A percentile compares a stretch with the other conserved stretches of the same genome.
These are phyloP conservation scores for Bacidia rubella DNA, from an alignment of 495 filamentous ascomycete species.

Conservation along the genomic window DNA sequence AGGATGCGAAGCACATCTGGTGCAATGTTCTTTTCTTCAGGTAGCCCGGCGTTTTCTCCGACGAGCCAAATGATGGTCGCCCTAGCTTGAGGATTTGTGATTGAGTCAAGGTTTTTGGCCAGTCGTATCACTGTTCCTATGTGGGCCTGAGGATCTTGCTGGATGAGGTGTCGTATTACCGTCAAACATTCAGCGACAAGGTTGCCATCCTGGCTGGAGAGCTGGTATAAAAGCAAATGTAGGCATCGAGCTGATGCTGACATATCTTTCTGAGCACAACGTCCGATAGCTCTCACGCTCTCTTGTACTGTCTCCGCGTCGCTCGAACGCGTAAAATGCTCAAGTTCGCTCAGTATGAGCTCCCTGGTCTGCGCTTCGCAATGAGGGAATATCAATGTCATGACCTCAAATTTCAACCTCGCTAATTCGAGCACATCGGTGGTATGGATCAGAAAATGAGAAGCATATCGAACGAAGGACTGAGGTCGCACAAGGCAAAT, in stretches of 20 bases:
- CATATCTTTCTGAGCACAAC: conserved; percentile 70
- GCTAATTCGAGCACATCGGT: conserved; percentile 74
- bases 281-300: conserved; percentile 79
- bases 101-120: conserved; percentile 81
- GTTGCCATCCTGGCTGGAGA: conserved; percentile 70
- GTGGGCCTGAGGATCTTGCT: conserved; percentile 71
- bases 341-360: conserved; percentile 79
- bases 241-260: conserved; percentile 63
- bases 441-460: conserved; percentile 73
- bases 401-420: conserved; percentile 78
- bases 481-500: conserved; percentile 61
- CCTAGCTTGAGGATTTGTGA: conserved; percentile 69
- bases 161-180: conserved; percentile 88
- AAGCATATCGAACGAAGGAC: conserved; percentile 67
- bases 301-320: conserved; percentile 71
- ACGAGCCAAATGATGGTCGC: conserved; percentile 96
- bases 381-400: conserved; percentile 81
- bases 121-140: conserved; percentile 69
- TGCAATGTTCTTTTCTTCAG: conserved; percentile 73
- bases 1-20: conserved; percentile 87
- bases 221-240: conserved; percentile 64
- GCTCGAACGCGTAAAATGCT: conserved; percentile 72
- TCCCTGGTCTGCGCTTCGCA: conserved; percentile 61
- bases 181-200: conserved; percentile 84
- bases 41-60: conserved; percentile 74